Base-by-base conservation (phyloP, 495 filamentous ascomycete genomes). In the Podospora comata region DNA sequence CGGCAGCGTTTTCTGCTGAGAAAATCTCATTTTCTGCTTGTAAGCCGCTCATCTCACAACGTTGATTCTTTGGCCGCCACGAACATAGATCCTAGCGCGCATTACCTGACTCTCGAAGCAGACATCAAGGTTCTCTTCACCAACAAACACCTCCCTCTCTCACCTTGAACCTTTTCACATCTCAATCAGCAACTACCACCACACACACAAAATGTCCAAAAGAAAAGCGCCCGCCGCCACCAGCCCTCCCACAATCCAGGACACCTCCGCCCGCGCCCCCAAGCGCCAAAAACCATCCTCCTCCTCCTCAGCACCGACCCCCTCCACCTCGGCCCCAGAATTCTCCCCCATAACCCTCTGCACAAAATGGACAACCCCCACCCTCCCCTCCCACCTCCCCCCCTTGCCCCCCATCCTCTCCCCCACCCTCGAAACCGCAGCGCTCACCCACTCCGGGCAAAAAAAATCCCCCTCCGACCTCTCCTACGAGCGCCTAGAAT, bases 401-500 rank as follows among this genome's bases (percentile, higher is more conserved):
- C 74, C 81, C 0, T 74, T 92, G 7, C 91, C 91, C 28, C 71
- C 77, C 7, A 84, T 93, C 68, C 65, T 79, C 3, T 83, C 92
- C 72, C 77, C 81, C 0, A 72, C 74, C 18, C 81, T 93, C 18
- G 82, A 86, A 67, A 83, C 78, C 13, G 83, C 86, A 30, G 85
- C 88, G n/a, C 89, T 94, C 73, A 92, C 86, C 6, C 91, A 94
- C 72, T 79, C 82, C 0, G 87, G 85, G 7, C 76, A 80, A 65
- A 68, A 70, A 18, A 59, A 71, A 23, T 65, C 59, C 9, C 76
- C 73, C 27, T 73, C 74, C 16, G 79, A 81, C 34, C 79, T 80
- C 55, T 79, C 77, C 66, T 93, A 92, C 74, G 90, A 93, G 69
- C 81, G 86, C 13, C 83, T 93, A 30, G 91, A 94, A 77, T 88